Conservation (phyloP, 2,329 filamentous ascomycete genomes). For the Seiridium cupressi region DNA sequence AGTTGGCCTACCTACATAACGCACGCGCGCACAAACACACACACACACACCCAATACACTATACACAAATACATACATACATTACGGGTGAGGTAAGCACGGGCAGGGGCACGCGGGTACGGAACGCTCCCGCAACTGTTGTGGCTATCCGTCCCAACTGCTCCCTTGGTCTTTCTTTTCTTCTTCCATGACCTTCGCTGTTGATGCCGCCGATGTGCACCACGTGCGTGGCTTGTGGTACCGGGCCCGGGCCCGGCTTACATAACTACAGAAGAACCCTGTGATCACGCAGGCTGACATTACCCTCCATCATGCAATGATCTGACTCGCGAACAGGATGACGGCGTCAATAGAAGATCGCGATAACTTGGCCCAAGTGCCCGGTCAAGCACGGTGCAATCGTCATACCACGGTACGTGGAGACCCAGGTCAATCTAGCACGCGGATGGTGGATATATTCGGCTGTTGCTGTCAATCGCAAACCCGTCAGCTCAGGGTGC, state of each 20-base stretch:
- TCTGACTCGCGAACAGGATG: background rate
- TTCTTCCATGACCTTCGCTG: background rate
- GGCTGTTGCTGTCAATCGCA: no score
- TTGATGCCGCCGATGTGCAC: background rate
- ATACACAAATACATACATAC: no score
- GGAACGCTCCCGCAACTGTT: background rate
- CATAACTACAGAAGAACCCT: background rate
- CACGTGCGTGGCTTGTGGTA: slow-evolving; percentile 3
- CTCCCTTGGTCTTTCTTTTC: background rate
- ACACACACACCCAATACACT: no score
- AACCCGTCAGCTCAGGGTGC: no score
- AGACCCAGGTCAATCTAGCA: no score
- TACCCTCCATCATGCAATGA: slow-evolving; percentile 3
- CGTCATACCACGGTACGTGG: no score
- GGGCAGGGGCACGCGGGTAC: background rate
- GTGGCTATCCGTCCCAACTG: background rate
- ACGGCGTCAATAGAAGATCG: background rate
- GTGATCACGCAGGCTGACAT: slow-evolving; percentile 4
- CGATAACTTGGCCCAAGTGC: background rate
- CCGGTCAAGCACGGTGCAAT: background rate
- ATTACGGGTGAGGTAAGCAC: background rate
- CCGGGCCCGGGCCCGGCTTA: background rate
- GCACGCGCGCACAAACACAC: no score
- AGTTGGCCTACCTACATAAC: background rate
- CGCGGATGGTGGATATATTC: no score